A percentile compares a stretch with the other conserved stretches of the same genome.
phyloP scores from a whole-genome alignment of 805 yeast species.

The Nakazawaea wickerhamii region DNA sequence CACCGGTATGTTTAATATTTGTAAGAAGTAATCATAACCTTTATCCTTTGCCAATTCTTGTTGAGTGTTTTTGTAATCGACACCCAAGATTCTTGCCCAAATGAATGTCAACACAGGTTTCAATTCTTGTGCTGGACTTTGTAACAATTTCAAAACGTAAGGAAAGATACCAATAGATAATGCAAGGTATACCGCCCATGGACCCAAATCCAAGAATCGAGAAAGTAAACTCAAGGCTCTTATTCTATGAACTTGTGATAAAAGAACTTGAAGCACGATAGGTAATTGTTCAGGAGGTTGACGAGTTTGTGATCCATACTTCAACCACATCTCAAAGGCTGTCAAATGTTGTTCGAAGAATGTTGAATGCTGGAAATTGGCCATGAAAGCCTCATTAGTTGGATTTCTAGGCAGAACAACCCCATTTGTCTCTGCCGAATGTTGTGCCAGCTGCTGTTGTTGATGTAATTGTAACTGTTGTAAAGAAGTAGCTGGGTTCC shows the following conservation, averaged over 20 bases:
- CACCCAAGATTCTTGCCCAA: conserved; percentile 98
- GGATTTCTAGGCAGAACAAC: background rate
- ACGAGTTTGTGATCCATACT: conserved; percentile 78
- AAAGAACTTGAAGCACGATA: conserved; percentile 82
- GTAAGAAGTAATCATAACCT: conserved; percentile 82
- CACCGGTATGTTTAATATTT: conserved; percentile 53
- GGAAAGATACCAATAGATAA: conserved; percentile 95
- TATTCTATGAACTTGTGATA: conserved; percentile 91
- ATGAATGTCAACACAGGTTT: conserved; percentile 92
- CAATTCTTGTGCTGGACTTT: conserved; percentile 91
- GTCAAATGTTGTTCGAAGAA: conserved; percentile 95
- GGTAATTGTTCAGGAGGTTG: conserved; percentile 95
- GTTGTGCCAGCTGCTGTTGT: conserved; percentile 12
- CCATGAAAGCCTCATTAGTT: conserved; percentile 15
- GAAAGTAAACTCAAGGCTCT: conserved; percentile 82
- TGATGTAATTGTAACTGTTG: conserved; percentile 8
- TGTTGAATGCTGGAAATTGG: conserved; percentile 80
- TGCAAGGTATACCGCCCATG: conserved; percentile 95
- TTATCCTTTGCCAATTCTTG: conserved; percentile 88
- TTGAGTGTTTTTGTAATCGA: conserved; percentile 85
- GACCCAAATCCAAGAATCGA: conserved; percentile 87
- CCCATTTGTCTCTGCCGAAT: conserved; percentile 2
- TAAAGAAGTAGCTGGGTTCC: conserved; percentile 6
- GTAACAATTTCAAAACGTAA: conserved; percentile 81
- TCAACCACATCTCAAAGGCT: conserved; percentile 94